Conservation (phyloP, 2,329 filamentous ascomycete species). For the Pseudophaeomoniella oleicola region DNA sequence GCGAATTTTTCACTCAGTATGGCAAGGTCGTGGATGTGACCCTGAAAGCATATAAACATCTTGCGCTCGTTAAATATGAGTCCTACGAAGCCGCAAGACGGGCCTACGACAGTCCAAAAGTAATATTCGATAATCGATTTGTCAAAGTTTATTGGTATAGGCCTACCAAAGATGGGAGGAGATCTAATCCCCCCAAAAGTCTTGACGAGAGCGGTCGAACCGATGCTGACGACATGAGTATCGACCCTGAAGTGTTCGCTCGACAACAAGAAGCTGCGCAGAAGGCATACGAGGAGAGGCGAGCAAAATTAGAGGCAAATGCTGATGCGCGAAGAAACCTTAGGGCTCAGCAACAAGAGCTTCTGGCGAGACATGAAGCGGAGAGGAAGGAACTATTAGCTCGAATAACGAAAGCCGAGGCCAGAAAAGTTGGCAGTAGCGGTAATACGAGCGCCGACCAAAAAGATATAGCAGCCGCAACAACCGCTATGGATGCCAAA, state of each 20-base stretch:
- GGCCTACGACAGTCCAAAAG: slow-evolving; percentile 46
- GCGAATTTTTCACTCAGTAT: slow-evolving; percentile 44
- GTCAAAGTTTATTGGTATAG: slow-evolving; percentile 51
- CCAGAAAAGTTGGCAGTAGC: background rate
- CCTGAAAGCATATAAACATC: slow-evolving; percentile 36
- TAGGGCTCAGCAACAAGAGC: slow-evolving; percentile 35
- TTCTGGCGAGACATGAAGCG: slow-evolving; percentile 39
- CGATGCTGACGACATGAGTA: slow-evolving; percentile 25
- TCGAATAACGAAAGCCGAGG: slow-evolving; percentile 24
- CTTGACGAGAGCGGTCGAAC: slow-evolving; percentile 9
- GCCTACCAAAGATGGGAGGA: slow-evolving; percentile 17
- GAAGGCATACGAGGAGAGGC: slow-evolving; percentile 38
- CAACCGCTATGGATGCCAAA: background rate
- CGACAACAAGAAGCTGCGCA: slow-evolving; percentile 43
- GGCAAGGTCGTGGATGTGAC: slow-evolving; percentile 40
- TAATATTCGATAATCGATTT: slow-evolving; percentile 49
- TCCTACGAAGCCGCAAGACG: slow-evolving; percentile 35
- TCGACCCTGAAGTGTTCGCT: slow-evolving; percentile 39
- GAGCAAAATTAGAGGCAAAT: slow-evolving; percentile 35
- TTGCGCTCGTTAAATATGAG: slow-evolving; percentile 41
- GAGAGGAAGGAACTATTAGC: slow-evolving; percentile 36
- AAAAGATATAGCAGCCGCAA: background rate
- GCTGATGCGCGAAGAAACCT: slow-evolving; percentile 35
- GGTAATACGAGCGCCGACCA: background rate
- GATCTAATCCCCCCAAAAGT: background rate